These are phyloP conservation scores for Cicer cuneatum DNA, from an alignment of 306 rosid species.

Conservation along the genomic window DNA sequence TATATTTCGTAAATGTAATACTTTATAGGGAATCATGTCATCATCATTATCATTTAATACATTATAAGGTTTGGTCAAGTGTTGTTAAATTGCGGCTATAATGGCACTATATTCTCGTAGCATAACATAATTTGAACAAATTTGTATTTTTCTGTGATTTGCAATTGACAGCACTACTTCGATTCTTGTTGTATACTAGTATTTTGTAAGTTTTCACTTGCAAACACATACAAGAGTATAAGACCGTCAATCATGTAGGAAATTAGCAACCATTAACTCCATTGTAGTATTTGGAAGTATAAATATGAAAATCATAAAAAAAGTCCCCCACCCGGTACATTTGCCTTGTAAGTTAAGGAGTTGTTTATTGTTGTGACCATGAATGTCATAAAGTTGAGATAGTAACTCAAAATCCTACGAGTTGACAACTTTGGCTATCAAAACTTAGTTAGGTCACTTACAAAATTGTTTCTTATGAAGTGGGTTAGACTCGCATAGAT, in stretches of 20 bases:
- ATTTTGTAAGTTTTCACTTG: not conserved
- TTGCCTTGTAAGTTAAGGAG: not conserved
- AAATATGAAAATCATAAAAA: not conserved
- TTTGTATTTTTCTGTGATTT: too few species aligned
- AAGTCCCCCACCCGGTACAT: too few species aligned
- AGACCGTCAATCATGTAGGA: not conserved
- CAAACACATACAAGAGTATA: not conserved
- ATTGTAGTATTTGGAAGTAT: not conserved
- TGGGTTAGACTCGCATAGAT: not conserved
- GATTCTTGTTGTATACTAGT: not conserved
- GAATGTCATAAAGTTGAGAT: not conserved
- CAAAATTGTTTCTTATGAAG: not conserved
- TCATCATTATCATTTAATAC: not conserved
- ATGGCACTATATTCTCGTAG: too few species aligned
- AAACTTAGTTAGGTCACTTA: not conserved
- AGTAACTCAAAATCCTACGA: not conserved
- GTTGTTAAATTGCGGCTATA: too few species aligned
- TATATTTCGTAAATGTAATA: not conserved
- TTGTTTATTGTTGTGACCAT: not conserved
- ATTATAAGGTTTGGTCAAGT: not conserved
- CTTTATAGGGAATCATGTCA: not conserved
- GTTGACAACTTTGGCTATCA: not conserved
- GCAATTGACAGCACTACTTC: not conserved
- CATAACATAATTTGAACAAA: too few species aligned
- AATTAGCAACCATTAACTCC: not conserved